Base-by-base conservation (phyloP, 2,329 filamentous ascomycete genomes). In the Simplicillium aogashimaense region DNA sequence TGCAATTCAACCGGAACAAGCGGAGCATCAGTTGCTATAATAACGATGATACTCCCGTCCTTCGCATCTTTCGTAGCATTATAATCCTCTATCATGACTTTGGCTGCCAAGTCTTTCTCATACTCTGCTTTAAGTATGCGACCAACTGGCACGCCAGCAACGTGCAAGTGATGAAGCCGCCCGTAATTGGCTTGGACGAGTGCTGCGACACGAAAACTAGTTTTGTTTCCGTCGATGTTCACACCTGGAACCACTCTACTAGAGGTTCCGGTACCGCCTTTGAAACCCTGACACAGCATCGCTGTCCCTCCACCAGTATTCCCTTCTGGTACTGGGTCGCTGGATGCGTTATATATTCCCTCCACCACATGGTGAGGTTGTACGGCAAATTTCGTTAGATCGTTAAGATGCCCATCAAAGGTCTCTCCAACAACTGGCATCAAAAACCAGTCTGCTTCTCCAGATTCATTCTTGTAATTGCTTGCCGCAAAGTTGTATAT, bases 101-200 rank as follows among this genome's bases (percentile, higher is more conserved):
- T 36, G 25, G 37, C 30, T 54, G 45, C 43, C 7, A 53, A 50
- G 37, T 52, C 50, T 18, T 55, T 53, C 28, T 35, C 45, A 9
- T 37, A 32, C 13, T 55, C 55, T 47, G 74, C 65, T 41, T 70
- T 65, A 5, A 81, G 60, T 35, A 78, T 58, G 30, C 70, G 66
- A 0, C 78, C 78, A 3, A 82, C 64, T 0, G 77, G 77, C 2
- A 77, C 71, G 1, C 76, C 75, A 1, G 66, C 63, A 43, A 82
- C 71, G 29, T 66, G 64, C 40, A 83, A 63, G 50, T 78, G 67
- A 28, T 64, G 56, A 49, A 67, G 65, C 29, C 65, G 63, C 5
- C 78, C 78, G 51, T 81, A 82, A 53, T 82, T 82, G 28, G 72
- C 67, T 52, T 82, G 78, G 2, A 77, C 72, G 10, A 83, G 60